These are phyloP conservation scores for Ganoderma sp. DNA, from an alignment of 1,284 basidiomycete species.

Conservation along the genomic window DNA sequence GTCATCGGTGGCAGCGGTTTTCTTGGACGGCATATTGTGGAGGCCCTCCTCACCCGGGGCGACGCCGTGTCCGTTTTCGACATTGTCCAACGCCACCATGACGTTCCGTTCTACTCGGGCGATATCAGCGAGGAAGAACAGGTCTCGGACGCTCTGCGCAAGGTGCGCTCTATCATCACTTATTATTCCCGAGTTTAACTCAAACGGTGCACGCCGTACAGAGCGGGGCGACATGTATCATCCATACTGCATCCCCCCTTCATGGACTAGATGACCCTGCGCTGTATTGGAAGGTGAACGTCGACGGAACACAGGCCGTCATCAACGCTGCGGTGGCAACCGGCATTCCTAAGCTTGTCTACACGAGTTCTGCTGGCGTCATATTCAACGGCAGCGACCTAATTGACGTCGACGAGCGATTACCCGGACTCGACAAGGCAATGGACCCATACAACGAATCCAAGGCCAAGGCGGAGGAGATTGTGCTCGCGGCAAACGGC, in stretches of 20 bases:
- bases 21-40: slow-evolving; percentile 88
- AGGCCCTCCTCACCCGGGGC: slow-evolving; percentile 77
- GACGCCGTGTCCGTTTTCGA: slow-evolving; percentile 88
- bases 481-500: slow-evolving; percentile 88
- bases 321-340: slow-evolving; percentile 80
- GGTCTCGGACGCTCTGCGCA: slow-evolving; percentile 73
- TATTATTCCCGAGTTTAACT: neutral
- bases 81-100: slow-evolving; percentile 86
- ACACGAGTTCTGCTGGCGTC: slow-evolving; percentile 94
- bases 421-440: slow-evolving; percentile 75
- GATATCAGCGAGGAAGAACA: slow-evolving; percentile 83
- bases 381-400: slow-evolving; percentile 88
- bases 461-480: slow-evolving; percentile 90
- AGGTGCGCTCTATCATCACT: slow-evolving; percentile 51
- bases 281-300: slow-evolving; percentile 93
- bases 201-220: slow-evolving; percentile 39
- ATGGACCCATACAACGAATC: slow-evolving; percentile 96
- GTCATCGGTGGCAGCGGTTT: slow-evolving; percentile 94
- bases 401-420: slow-evolving; percentile 89
- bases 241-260: slow-evolving; percentile 95
- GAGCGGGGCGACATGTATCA: slow-evolving; percentile 86
- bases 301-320: slow-evolving; percentile 88
- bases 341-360: slow-evolving; percentile 88
- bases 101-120: slow-evolving; percentile 85
- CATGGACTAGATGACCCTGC: slow-evolving; percentile 74